Evolutionary conservation across 1,284 basidiomycete genomes (phyloP).

Genomic region (Anthracocystis walkeri): DNA sequence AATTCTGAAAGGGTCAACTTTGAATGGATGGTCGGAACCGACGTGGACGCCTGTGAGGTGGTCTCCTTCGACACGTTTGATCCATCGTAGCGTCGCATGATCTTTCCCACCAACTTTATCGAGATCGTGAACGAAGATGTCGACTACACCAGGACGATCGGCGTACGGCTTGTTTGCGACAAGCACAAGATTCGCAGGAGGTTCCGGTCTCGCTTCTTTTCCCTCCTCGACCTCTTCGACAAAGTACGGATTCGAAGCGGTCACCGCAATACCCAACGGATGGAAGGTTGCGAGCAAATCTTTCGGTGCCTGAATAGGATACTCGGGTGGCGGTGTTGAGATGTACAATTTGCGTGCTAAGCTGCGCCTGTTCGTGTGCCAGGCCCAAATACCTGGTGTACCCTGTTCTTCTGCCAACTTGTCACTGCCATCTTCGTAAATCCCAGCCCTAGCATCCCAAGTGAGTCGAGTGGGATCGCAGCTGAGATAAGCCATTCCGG

Average conservation of each 20-base stretch:
- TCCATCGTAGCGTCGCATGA: slow-evolving; percentile 43
- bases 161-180: slow-evolving; percentile 55
- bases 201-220: slow-evolving; percentile 22
- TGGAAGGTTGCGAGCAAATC: slow-evolving; percentile 47
- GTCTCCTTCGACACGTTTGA: slow-evolving; percentile 43
- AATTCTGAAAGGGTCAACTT: slow-evolving; percentile 48
- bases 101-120: slow-evolving; percentile 41
- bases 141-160: slow-evolving; percentile 45
- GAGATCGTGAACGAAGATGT: slow-evolving; percentile 56
- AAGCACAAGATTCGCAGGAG: slow-evolving; percentile 44
- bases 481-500: slow-evolving; percentile 53
- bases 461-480: slow-evolving; percentile 55
- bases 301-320: slow-evolving; percentile 25
- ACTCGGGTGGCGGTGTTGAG: slow-evolving; percentile 42
- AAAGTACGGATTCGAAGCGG: slow-evolving; percentile 43
- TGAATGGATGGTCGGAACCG: slow-evolving; percentile 20
- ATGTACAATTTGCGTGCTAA: slow-evolving; percentile 44
- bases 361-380: slow-evolving; percentile 38
- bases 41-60: slow-evolving; percentile 11
- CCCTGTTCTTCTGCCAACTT: slow-evolving; percentile 25
- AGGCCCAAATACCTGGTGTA: slow-evolving; percentile 51
- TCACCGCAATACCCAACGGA: slow-evolving; percentile 51
- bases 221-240: slow-evolving; percentile 28
- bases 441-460: slow-evolving; percentile 48
- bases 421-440: slow-evolving; percentile 37